A percentile compares a stretch with the other conserved stretches of the same genome.
These are phyloP conservation scores for Pseudogymnoascus sp. DNA, from an alignment of 2,329 filamentous ascomycete species.

Conservation along the genomic window DNA sequence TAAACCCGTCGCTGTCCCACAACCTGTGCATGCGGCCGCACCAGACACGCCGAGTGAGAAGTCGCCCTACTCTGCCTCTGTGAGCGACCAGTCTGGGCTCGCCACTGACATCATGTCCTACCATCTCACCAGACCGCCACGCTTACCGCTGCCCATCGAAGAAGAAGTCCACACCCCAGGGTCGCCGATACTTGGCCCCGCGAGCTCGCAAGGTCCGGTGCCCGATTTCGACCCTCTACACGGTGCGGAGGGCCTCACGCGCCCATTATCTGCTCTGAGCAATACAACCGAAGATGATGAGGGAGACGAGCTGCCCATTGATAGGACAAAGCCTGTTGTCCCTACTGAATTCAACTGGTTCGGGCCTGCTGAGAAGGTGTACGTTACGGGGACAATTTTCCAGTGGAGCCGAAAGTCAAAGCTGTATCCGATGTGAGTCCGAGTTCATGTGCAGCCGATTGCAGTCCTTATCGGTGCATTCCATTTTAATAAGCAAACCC, in stretches of 20 bases:
- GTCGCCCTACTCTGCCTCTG: conserved; percentile 19
- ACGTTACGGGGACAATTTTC: conserved; percentile 94
- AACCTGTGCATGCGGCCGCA: conserved; percentile 16
- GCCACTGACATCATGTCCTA: conserved; percentile 49
- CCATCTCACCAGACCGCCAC: conserved; percentile 64
- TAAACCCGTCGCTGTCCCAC: conserved; percentile 49
- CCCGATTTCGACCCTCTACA: conserved; percentile 38
- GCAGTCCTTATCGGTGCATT: not conserved
- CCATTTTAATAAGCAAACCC: not conserved
- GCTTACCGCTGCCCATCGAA: conserved; percentile 85
- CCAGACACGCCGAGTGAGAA: conserved; percentile 25
- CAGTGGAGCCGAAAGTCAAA: conserved; percentile 94
- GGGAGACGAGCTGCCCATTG: conserved; percentile 65
- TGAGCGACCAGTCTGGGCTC: conserved; percentile 43
- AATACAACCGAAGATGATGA: conserved; percentile 72
- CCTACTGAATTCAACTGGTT: conserved; percentile 83
- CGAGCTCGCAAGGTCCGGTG: conserved; percentile 38
- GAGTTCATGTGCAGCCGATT: conserved; percentile 33
- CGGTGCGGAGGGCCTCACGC: conserved; percentile 37
- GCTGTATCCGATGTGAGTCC: conserved; percentile 63
- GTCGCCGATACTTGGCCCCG: conserved; percentile 74
- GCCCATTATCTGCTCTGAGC: conserved; percentile 50
- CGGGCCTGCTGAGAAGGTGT: conserved; percentile 76
- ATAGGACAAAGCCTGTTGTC: conserved; percentile 69
- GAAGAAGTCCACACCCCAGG: conserved; percentile 84